Percentiles rank a stretch among this genome's conserved stretches.
phyloP scores from a whole-genome alignment of 768 basidiomycete genomes.

The Chiua virens region DNA sequence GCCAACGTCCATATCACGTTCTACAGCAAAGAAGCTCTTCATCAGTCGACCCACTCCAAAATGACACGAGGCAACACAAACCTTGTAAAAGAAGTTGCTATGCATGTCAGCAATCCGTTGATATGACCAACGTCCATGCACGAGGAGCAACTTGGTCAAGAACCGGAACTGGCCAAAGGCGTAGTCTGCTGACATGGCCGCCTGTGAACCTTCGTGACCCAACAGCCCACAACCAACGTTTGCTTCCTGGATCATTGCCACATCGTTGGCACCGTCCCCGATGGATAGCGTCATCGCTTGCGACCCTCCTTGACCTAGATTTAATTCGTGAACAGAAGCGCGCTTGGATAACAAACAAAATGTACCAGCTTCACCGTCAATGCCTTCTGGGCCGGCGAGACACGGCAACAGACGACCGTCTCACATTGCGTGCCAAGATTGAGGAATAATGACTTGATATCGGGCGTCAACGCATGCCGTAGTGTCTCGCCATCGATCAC shows the following conservation, averaged over 20 bases:
- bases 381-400: conserved; percentile 98
- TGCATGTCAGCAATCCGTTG: conserved; percentile 96
- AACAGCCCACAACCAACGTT: conserved; percentile 94
- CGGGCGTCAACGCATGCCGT: conserved; percentile 71
- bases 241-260: conserved; percentile 99
- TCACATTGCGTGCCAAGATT: conserved; percentile 95
- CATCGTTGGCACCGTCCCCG: conserved; percentile 97
- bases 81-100: conserved; percentile 98
- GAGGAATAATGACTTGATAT: conserved; percentile 84
- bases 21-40: conserved; percentile 37
- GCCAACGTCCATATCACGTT: conserved; percentile 93
- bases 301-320: conserved; percentile 89
- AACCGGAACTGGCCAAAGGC: conserved; percentile 98
- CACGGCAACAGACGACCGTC: conserved; percentile 97
- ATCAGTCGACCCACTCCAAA: neutral
- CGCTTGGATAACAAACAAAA: conserved; percentile 1
- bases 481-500: conserved; percentile 97
- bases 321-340: neutral
- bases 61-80: conserved; percentile 31
- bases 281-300: conserved; percentile 97
- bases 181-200: conserved; percentile 98
- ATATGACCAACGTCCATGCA: conserved; percentile 98
- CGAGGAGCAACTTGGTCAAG: conserved; percentile 85
- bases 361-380: conserved; percentile 87
- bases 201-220: conserved; percentile 95